Evolutionary conservation across 2,329 filamentous ascomycete genomes (phyloP).

Genomic region (Xylariales sp.): DNA sequence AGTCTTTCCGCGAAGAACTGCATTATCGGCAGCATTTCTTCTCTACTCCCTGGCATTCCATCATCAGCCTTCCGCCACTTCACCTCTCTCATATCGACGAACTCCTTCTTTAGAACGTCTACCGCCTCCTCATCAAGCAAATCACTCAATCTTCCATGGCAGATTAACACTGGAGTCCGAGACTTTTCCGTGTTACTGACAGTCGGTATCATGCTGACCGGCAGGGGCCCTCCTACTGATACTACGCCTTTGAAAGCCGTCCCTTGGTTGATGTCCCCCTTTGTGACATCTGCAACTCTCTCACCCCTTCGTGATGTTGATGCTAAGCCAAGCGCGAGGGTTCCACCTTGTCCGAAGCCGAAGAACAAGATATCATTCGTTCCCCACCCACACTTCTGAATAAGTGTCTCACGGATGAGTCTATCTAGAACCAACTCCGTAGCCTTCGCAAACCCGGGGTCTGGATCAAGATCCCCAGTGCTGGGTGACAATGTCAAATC

Average conservation of each 20-base stretch:
- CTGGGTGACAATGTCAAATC: conserved; percentile 50
- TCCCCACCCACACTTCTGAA: conserved; percentile 55
- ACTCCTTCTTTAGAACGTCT: conserved; percentile 60
- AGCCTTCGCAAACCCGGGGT: conserved; percentile 55
- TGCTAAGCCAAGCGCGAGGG: conserved; percentile 53
- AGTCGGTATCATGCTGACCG: conserved; percentile 44
- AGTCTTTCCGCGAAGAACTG: conserved; percentile 69
- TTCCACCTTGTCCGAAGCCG: conserved; percentile 65
- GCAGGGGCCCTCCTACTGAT: conserved; percentile 57
- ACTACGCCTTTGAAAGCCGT: conserved; percentile 51
- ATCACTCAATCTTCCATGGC: conserved; percentile 46
- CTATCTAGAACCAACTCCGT: conserved; percentile 40
- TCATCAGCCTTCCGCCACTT: conserved; percentile 69
- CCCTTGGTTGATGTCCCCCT: conserved; percentile 10
- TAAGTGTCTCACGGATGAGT: conserved; percentile 46
- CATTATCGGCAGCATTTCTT: conserved; percentile 91
- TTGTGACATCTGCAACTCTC: conserved; percentile 29
- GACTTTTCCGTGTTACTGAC: conserved; percentile 46
- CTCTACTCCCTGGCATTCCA: conserved; percentile 74
- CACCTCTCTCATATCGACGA: conserved; percentile 61
- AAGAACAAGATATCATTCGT: conserved; percentile 57
- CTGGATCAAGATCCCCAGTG: conserved; percentile 52
- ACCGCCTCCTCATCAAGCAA: conserved; percentile 54
- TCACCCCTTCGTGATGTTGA: conserved; percentile 35
- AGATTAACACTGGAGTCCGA: conserved; percentile 60